These are phyloP conservation scores for Xylaria grammica DNA, from an alignment of 495 filamentous ascomycete species.

Conservation along the genomic window DNA sequence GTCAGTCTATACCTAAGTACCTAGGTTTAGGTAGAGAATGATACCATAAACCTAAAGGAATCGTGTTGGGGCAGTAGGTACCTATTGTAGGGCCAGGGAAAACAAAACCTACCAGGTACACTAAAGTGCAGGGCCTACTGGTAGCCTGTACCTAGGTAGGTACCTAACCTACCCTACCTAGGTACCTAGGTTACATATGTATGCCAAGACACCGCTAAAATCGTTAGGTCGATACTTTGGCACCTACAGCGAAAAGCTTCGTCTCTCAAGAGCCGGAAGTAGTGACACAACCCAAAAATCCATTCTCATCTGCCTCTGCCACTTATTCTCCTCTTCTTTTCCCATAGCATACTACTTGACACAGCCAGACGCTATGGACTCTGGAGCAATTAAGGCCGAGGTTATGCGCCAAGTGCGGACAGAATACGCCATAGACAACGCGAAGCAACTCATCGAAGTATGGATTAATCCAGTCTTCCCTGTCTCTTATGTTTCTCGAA, in stretches of 20 bases:
- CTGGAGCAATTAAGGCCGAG: conserved; percentile 61
- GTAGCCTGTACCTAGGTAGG: too few relatives aligned
- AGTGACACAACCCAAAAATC: not conserved
- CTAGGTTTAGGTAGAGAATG: too few relatives aligned
- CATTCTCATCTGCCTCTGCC: not conserved
- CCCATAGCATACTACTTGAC: not conserved
- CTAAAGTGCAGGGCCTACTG: too few relatives aligned
- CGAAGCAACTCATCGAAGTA: conserved; percentile 76
- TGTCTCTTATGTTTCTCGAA: not conserved
- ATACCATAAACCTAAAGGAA: too few relatives aligned
- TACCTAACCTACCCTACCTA: not conserved
- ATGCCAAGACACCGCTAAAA: conserved; percentile 13
- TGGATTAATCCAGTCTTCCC: conserved; percentile 16
- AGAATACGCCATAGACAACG: conserved; percentile 77
- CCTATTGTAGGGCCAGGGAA: too few relatives aligned
- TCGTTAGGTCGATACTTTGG: not conserved
- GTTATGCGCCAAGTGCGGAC: conserved; percentile 76
- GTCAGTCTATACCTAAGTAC: not conserved
- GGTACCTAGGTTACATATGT: not conserved
- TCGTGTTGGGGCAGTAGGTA: too few relatives aligned
- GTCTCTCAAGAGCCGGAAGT: not conserved
- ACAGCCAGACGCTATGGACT: conserved; percentile 41
- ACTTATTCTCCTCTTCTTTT: not conserved
- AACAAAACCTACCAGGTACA: too few relatives aligned
- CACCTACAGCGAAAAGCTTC: conserved; percentile 14